Evolutionary conservation across 2,329 filamentous ascomycete species (phyloP).

Genomic region (Cyphellophora europaea): DNA sequence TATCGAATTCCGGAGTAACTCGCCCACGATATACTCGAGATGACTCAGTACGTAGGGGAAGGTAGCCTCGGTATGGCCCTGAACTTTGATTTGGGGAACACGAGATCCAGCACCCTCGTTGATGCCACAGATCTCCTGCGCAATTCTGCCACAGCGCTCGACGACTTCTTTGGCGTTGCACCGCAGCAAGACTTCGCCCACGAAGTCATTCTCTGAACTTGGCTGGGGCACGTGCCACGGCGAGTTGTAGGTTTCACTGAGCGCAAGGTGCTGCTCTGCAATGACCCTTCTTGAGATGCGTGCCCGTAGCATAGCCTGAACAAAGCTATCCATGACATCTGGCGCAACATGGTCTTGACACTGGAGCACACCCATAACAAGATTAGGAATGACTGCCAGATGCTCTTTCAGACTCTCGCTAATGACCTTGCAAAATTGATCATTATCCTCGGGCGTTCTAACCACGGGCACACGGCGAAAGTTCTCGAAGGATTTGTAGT

Average conservation of each 20-base stretch:
- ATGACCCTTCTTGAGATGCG: slow-evolving; percentile 93
- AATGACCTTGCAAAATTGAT: slow-evolving; percentile 72
- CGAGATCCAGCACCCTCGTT: slow-evolving; percentile 62
- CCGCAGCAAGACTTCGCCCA: slow-evolving; percentile 89
- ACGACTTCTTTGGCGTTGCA: slow-evolving; percentile 88
- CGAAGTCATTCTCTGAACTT: slow-evolving; percentile 68
- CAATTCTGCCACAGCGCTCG: slow-evolving; percentile 67
- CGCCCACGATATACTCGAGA: slow-evolving; percentile 93
- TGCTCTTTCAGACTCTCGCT: slow-evolving; percentile 75
- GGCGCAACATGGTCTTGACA: slow-evolving; percentile 73
- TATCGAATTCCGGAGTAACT: slow-evolving; percentile 88
- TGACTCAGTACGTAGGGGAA: slow-evolving; percentile 97
- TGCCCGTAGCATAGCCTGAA: slow-evolving; percentile 86
- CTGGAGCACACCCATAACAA: slow-evolving; percentile 90
- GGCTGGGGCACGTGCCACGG: slow-evolving; percentile 81
- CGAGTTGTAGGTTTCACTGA: slow-evolving; percentile 88
- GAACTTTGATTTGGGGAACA: slow-evolving; percentile 72
- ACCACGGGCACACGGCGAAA: slow-evolving; percentile 80
- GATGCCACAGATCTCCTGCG: slow-evolving; percentile 62
- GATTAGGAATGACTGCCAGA: slow-evolving; percentile 82
- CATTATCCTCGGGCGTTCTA: slow-evolving; percentile 79
- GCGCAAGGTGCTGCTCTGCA: slow-evolving; percentile 88
- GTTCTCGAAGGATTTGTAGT: slow-evolving; percentile 91
- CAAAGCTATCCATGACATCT: slow-evolving; percentile 80
- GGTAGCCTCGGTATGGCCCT: slow-evolving; percentile 77